Evolutionary conservation across 1,284 basidiomycete genomes (phyloP), one percentile per base, ranked within the genome.

Genomic region (Cryptococcus sp.): DNA sequence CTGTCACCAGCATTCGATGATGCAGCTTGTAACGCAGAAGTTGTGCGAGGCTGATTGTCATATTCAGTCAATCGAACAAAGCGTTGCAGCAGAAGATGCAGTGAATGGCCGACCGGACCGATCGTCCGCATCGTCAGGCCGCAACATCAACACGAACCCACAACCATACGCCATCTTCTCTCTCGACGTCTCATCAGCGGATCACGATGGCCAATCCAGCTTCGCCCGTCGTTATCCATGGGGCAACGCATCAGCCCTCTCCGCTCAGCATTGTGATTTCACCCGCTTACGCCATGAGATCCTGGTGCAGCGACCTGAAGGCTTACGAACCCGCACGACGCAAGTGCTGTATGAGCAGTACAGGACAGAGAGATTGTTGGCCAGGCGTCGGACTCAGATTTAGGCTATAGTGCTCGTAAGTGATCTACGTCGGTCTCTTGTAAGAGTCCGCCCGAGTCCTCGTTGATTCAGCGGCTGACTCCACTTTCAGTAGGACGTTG

Each of bases 311-410:
- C 60, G 63, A 45, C 45, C 62, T 25, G 65, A 63, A 54, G 66
- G 68, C n/a, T 58, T 78, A 54, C 58, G 66, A 30, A 64, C 51
- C 7, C 61, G 50, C 1, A 76, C 76, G 7, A 60, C 72, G 35
- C 71, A 78, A 57, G 69, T 70, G 43, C 63, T 76, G 56, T 78
- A 77, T 53, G 76, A 78, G 60, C 63, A 55, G 20, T 78, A 71
- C 56, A 48, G 76, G 54, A 78, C 75, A 1, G 76, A 78, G 54
- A 61, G 61, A 43, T 59, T 78, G 53, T 47, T 76, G 15, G 64
- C 63, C 23, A 58, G 53, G 5, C n/a, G 27, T 35, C 13, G 10
- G 30, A 35, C 30, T 35, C 30, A 10, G 30, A 3, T 35, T 35
- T 35, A 35, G 30, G 13, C 30, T 35, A 35, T 25, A 6, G 25